A percentile compares a stretch with the other conserved stretches of the same genome.
These are phyloP conservation scores for Scutellaria baicalensis DNA, from an alignment of 257 asterid genomes.

Conservation along the genomic window DNA sequence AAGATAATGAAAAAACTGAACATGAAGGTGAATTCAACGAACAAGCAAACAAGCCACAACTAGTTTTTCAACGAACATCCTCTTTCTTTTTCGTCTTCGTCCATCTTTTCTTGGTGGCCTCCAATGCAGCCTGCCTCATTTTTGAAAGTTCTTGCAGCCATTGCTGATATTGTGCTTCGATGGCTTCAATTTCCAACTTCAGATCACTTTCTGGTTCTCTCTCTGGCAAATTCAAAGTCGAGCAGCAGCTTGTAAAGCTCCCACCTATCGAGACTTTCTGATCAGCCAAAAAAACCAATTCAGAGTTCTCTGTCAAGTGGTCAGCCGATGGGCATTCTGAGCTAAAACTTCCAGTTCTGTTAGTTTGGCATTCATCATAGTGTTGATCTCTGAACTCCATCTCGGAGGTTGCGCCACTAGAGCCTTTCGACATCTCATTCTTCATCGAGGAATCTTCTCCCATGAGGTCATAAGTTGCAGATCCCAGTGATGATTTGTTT, in stretches of 20 bases:
- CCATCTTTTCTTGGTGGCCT: slow-evolving; percentile 41
- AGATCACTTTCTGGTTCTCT: slow-evolving; percentile 14
- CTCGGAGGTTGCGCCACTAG: slow-evolving; percentile 25
- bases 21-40: neutral
- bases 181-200: slow-evolving; percentile 23
- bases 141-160: slow-evolving; percentile 24
- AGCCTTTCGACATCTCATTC: slow-evolving; percentile 23
- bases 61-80: slow-evolving; percentile 9
- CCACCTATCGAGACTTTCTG: slow-evolving; percentile 12
- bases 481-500: slow-evolving; percentile 33
- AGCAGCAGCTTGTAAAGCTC: slow-evolving; percentile 24
- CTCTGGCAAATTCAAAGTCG: slow-evolving; percentile 20
- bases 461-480: slow-evolving; percentile 28
- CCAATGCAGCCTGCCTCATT: slow-evolving; percentile 26
- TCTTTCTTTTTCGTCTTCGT: slow-evolving; percentile 27
- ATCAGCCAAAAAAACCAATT: slow-evolving; percentile 9
- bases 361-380: slow-evolving; percentile 28
- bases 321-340: slow-evolving; percentile 21
- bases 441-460: slow-evolving; percentile 24
- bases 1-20: neutral
- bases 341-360: slow-evolving; percentile 17
- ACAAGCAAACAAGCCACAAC: neutral
- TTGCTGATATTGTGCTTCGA: slow-evolving; percentile 26
- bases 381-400: slow-evolving; percentile 31
- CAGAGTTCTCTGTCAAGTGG: slow-evolving; percentile 15